Evolutionary conservation across 352 stramenopile species (phyloP).

Genomic region (Globisporangium cystogenes): DNA sequence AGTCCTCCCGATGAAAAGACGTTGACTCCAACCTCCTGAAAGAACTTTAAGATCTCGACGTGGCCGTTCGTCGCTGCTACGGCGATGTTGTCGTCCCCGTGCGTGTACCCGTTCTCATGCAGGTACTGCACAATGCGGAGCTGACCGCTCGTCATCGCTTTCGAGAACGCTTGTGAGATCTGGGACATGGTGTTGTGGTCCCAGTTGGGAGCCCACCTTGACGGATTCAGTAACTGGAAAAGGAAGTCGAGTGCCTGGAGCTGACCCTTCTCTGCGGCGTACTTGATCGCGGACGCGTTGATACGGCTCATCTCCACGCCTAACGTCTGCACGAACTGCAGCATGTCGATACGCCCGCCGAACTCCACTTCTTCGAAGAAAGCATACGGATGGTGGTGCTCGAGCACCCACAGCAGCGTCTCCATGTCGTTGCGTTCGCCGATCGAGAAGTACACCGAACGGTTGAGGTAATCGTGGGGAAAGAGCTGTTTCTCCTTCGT

Average conservation of each 20-base stretch:
- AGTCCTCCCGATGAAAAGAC: no score
- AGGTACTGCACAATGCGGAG: constrained; percentile 1
- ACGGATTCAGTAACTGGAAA: no score
- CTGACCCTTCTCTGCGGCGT: constrained; percentile 9
- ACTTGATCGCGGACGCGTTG: background rate
- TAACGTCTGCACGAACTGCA: constrained; percentile 33
- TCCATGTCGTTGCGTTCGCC: background rate
- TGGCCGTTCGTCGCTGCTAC: background rate
- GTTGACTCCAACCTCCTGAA: no score
- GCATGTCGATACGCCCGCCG: constrained; percentile 18
- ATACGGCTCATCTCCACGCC: background rate
- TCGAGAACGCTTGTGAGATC: constrained; percentile 7
- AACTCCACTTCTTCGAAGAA: background rate
- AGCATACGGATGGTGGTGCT: background rate
- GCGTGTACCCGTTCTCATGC: background rate
- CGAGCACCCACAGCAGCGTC: background rate
- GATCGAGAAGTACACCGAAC: no score
- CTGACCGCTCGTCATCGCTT: constrained; percentile 1
- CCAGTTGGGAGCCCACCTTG: no score
- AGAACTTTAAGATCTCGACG: background rate
- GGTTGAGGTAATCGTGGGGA: no score
- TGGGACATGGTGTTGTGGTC: no score
- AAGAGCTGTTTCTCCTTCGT: no score
- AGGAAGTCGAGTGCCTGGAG: constrained; percentile 28
- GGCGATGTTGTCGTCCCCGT: background rate